Percentiles rank a stretch among this genome's conserved stretches.
phyloP scores from a whole-genome alignment of 768 basidiomycete genomes.

The Phaeolepiota aurea region DNA sequence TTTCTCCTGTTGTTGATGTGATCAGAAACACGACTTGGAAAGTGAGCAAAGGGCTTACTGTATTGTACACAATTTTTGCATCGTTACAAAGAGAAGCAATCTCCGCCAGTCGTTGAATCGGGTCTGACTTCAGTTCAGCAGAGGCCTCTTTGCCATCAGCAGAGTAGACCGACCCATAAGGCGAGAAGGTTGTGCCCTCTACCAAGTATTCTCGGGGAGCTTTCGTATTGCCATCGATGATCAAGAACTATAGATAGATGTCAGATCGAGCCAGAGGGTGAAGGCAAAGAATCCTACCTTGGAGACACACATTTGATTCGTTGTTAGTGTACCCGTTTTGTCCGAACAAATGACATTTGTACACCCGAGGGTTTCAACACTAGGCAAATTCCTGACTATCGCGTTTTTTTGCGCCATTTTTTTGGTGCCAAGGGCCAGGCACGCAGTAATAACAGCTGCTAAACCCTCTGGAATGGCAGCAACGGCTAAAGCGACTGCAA shows the following conservation, averaged over 20 bases:
- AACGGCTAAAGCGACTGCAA: constrained; percentile 97
- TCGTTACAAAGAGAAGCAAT: constrained; percentile 95
- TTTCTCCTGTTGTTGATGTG: constrained; percentile 52
- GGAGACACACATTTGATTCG: constrained; percentile 96
- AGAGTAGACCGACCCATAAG: constrained; percentile 64
- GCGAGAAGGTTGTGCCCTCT: constrained; percentile 90
- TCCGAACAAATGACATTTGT: constrained; percentile 99
- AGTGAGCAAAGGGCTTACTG: constrained; percentile 34
- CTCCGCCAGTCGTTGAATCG: constrained; percentile 80
- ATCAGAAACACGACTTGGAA: constrained; percentile 2
- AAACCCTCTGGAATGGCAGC: constrained; percentile 98
- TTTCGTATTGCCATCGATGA: constrained; percentile 48
- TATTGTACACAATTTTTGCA: constrained; percentile 78
- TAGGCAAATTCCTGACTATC: constrained; percentile 92
- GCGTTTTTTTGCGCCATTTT: constrained; percentile 99
- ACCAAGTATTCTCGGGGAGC: constrained; percentile 64
- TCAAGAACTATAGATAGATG: constrained; percentile 54
- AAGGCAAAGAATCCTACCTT: constrained; percentile 32
- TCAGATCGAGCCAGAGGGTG: constrained; percentile 1
- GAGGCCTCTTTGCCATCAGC: constrained; percentile 52
- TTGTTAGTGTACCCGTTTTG: constrained; percentile 95
- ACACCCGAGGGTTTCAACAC: constrained; percentile 95
- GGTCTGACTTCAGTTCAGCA: constrained; percentile 54
- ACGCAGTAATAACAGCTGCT: constrained; percentile 97
- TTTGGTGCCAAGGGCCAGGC: constrained; percentile 92